Base-by-base conservation (phyloP, 164 flowering plant genomes). In the Annona cherimola region DNA sequence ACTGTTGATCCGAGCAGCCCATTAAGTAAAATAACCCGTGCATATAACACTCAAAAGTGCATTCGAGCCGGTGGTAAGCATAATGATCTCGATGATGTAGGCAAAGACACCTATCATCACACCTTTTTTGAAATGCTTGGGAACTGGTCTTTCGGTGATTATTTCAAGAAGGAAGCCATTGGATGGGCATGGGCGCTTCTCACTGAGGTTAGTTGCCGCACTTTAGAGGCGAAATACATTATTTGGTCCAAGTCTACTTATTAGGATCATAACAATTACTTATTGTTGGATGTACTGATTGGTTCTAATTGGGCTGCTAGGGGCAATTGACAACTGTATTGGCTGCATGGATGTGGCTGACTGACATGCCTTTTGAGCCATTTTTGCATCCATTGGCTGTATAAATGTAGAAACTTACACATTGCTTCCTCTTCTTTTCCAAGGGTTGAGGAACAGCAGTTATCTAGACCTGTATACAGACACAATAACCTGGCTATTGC, bases 101-200 rank as follows among this genome's bases (percentile, higher is more conserved):
- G 99, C 44, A 96, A 93, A 79, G 99, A 96, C 67, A 96, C 99
- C 39, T 93, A 96, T 75, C 98, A 96, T 76, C 99, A 96, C 72
- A 96, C 99, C 54, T 96, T 96, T 81, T 93, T 96, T 79, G 99
- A 96, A 81, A 96, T 96, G 99, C 91, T 96, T 71, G 99, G 99
- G 0, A 96, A 93, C 73, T 96, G 99, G 99, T 90, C 98, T 0
- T 96, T 96, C 79, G 99, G 98, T 19, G 93, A 96, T 80, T 96
- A 96, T 78, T 96, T 96, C 71, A 96, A 96, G 76, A 75, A 78
- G 7, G 98, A 93, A 74, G 99, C 98, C 57, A 96, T 96, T 77
- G 83, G 73, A 62, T 92, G 90, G 90, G 98, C 97, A 7, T 91
- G 97, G 97, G 98, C 93, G 75, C 90, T 96, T 76, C 91, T 96